These are phyloP conservation scores for Fraxinus americana DNA, from an alignment of 257 asterid species.

Conservation along the genomic window DNA sequence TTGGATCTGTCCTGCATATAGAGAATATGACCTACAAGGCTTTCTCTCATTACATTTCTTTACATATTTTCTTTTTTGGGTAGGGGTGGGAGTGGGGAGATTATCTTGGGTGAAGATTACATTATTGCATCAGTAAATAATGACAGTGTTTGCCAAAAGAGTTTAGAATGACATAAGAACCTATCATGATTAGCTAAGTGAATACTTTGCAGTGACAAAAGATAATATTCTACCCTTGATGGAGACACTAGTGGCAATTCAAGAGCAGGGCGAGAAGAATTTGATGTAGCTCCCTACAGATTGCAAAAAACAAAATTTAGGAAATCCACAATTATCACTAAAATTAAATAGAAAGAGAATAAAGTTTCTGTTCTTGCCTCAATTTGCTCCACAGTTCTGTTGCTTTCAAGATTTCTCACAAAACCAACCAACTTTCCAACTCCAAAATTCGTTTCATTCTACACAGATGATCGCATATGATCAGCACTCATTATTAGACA, in stretches of 20 bases:
- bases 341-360: conserved; percentile 18
- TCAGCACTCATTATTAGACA: conserved; percentile 1
- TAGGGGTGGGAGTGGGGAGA: too few relatives aligned
- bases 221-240: conserved; percentile 57
- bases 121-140: too few relatives aligned
- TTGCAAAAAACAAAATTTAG: conserved; percentile 1
- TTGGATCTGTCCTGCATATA: too few relatives aligned
- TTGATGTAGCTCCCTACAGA: conserved; percentile 57
- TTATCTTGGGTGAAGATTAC: too few relatives aligned
- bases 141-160: too few relatives aligned
- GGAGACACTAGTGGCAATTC: conserved; percentile 62
- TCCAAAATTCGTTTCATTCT: conserved; percentile 61
- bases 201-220: conserved; percentile 9
- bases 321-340: conserved; percentile 4
- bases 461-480: conserved; percentile 22
- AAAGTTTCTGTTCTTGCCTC: conserved; percentile 53
- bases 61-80: too few relatives aligned
- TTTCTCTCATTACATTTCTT: too few relatives aligned
- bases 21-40: too few relatives aligned
- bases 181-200: background rate
- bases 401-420: conserved; percentile 46
- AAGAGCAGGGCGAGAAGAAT: conserved; percentile 60
- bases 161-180: background rate
- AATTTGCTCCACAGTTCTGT: conserved; percentile 48
- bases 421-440: conserved; percentile 59